These are phyloP conservation scores for Colletotrichum aenigma DNA, from an alignment of 2,329 filamentous ascomycete species.

Conservation along the genomic window DNA sequence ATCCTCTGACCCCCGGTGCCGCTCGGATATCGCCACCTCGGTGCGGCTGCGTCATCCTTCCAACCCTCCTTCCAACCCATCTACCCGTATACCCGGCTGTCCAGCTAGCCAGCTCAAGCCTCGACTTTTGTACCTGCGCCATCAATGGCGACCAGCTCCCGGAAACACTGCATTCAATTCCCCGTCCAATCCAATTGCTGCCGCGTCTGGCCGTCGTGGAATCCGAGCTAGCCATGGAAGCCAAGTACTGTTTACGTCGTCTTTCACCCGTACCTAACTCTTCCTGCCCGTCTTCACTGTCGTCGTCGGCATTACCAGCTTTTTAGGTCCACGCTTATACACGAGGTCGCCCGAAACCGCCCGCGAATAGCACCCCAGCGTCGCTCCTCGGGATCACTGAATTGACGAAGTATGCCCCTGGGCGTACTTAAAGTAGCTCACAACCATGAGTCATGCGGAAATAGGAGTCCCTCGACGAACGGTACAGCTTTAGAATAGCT, in stretches of 20 bases:
- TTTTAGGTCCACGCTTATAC: not conserved
- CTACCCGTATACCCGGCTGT: not conserved
- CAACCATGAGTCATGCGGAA: too few species aligned
- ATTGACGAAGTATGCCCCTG: too few species aligned
- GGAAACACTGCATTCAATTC: not conserved
- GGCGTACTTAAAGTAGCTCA: too few species aligned
- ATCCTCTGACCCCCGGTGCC: not conserved
- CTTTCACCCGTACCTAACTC: not conserved
- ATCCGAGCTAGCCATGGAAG: accelerated
- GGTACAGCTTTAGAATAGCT: too few species aligned
- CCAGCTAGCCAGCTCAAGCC: not conserved
- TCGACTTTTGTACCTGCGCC: not conserved
- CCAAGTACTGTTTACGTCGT: accelerated
- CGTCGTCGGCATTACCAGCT: not conserved
- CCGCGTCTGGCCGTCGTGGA: not conserved
- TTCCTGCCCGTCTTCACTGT: not conserved
- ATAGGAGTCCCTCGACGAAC: too few species aligned
- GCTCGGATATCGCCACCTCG: not conserved
- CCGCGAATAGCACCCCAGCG: not conserved
- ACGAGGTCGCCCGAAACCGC: not conserved
- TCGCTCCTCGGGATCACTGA: too few species aligned
- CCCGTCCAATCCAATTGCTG: not conserved
- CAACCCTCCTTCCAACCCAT: not conserved
- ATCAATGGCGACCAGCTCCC: not conserved
- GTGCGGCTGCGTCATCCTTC: not conserved